phyloP scores from a whole-genome alignment of 2,329 filamentous ascomycete species.

The Hymenoscyphus albidus region DNA sequence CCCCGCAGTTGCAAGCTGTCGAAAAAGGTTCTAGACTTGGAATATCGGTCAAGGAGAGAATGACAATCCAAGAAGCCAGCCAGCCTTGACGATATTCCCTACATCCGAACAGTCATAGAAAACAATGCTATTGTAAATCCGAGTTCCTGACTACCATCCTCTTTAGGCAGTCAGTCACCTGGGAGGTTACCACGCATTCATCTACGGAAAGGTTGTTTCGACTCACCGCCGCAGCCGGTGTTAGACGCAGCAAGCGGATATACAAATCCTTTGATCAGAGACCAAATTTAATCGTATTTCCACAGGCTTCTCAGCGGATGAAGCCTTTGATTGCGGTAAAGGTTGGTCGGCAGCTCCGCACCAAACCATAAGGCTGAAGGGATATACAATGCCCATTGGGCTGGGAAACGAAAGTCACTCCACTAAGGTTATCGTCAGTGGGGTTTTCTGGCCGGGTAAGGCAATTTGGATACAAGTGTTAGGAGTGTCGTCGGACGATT shows the following conservation, averaged over 20 bases:
- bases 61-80: not conserved
- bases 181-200: not conserved
- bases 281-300: not conserved
- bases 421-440: not conserved
- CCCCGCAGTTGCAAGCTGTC: not conserved
- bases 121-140: not conserved
- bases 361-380: not conserved
- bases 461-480: not conserved
- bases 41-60: not conserved
- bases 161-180: conserved; percentile 1
- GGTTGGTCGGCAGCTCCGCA: conserved; percentile 2
- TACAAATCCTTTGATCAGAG: not conserved
- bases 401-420: not conserved
- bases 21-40: not conserved
- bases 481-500: not conserved
- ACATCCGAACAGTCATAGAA: not conserved
- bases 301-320: not conserved
- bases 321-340: not conserved
- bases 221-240: conserved; percentile 2
- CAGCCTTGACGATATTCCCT: not conserved
- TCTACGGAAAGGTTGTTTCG: not conserved
- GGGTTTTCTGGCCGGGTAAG: not conserved
- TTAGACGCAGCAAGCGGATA: not conserved
- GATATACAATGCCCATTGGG: not conserved
- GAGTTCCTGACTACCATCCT: not conserved